Conservation (phyloP, 805 yeast genomes). For the Myxozyma neotropica region DNA sequence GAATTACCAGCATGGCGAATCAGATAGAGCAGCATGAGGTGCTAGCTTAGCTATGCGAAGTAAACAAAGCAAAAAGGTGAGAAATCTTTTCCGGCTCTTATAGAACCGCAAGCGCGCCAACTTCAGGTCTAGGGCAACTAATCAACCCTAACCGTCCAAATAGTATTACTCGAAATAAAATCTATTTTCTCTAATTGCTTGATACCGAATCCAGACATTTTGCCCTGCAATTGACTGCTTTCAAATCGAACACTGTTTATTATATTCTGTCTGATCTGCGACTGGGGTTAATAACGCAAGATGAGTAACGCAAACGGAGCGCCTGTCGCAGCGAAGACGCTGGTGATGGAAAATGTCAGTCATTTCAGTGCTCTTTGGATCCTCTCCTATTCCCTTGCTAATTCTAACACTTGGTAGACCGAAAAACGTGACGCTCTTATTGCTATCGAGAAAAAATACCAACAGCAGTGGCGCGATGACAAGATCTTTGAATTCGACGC, state of each 20-base stretch:
- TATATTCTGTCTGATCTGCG: not conserved
- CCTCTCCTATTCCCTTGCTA: not conserved
- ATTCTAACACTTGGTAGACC: slow-evolving; percentile 51
- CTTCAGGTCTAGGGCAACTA: not conserved
- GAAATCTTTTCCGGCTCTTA: not conserved
- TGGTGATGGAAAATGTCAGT: slow-evolving; percentile 22
- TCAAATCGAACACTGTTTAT: not conserved
- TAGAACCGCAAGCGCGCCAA: too few relatives aligned
- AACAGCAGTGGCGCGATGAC: slow-evolving; percentile 82
- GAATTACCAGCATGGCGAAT: slow-evolving; percentile 31
- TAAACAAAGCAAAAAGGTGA: too few relatives aligned
- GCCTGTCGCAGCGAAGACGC: slow-evolving; percentile 12
- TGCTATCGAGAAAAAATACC: slow-evolving; percentile 85
- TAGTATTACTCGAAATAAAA: too few relatives aligned
- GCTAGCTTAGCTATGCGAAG: not conserved
- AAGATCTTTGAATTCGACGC: slow-evolving; percentile 86
- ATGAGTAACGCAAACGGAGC: slow-evolving; percentile 15
- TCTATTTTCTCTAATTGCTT: too few relatives aligned
- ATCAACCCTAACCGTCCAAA: not conserved
- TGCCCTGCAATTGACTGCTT: not conserved
- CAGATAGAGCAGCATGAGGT: slow-evolving; percentile 18
- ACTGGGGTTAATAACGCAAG: not conserved
- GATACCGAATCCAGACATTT: not conserved
- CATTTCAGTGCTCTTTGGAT: not conserved
- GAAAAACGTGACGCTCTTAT: slow-evolving; percentile 93